phyloP scores from a whole-genome alignment of 441 rosid species.

The Euphorbia corollata region DNA sequence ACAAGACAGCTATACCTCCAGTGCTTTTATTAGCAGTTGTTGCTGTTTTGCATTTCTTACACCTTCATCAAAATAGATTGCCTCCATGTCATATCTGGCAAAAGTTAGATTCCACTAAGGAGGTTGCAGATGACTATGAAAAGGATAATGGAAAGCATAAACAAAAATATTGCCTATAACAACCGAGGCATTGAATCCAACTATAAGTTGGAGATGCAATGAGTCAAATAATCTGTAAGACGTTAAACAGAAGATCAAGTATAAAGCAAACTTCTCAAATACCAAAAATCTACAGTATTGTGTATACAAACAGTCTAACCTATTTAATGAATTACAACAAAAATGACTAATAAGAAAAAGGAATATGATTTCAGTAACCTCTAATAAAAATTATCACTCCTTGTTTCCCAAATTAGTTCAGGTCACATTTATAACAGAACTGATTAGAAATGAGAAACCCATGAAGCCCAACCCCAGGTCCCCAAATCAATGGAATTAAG shows the following conservation, averaged over 20 bases:
- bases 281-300: not conserved
- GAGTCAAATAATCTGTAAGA: not conserved
- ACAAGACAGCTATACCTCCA: slow-evolving; percentile 43
- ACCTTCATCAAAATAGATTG: slow-evolving; percentile 66
- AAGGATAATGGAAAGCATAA: not conserved
- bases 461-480: not conserved
- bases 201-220: not conserved
- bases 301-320: not conserved
- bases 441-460: not conserved
- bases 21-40: slow-evolving; percentile 50
- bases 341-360: not conserved
- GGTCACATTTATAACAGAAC: not conserved
- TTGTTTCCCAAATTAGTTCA: not conserved
- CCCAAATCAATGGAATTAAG: not conserved
- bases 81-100: slow-evolving; percentile 59
- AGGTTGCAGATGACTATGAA: slow-evolving; percentile 11
- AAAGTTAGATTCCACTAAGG: slow-evolving; percentile 8
- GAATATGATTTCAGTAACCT: not conserved
- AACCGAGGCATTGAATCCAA: not conserved
- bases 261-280: not conserved
- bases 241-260: not conserved
- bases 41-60: slow-evolving; percentile 54
- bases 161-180: not conserved
- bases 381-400: not conserved
- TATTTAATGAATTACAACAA: not conserved